Evolutionary conservation across 495 filamentous ascomycete species (phyloP).

Genomic region (Umbilicaria muhlenbergii): DNA sequence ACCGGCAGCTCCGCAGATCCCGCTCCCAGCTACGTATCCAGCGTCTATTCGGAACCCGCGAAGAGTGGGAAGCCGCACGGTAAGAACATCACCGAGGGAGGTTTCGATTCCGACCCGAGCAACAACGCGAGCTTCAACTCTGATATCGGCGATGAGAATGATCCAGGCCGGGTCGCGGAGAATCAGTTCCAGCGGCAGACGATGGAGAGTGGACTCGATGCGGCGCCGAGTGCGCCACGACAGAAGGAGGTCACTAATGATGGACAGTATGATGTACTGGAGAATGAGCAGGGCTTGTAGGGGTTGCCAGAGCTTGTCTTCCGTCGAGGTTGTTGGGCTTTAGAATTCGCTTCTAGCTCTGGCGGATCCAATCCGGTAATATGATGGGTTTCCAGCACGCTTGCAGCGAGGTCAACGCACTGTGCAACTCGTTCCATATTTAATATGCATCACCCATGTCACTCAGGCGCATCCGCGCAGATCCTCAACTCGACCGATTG

Average conservation of each 20-base stretch:
- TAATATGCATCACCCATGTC: too few relatives aligned
- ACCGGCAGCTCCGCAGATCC: constrained; percentile 12
- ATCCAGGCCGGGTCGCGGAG: constrained; percentile 43
- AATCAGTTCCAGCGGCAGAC: constrained; percentile 26
- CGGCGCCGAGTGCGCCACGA: constrained; percentile 16
- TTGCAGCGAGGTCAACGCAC: too few relatives aligned
- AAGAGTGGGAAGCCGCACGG: constrained; percentile 36
- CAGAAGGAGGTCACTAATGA: constrained; percentile 26
- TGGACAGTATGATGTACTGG: constrained; percentile 26
- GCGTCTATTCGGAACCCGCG: constrained; percentile 17
- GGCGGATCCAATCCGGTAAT: too few relatives aligned
- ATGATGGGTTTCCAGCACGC: too few relatives aligned
- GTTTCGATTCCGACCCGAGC: constrained; percentile 26
- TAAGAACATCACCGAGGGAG: constrained; percentile 38
- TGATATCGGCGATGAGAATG: constrained; percentile 43
- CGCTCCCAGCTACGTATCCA: constrained; percentile 30
- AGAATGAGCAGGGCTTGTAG: constrained; percentile 24
- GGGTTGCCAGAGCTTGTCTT: too few relatives aligned
- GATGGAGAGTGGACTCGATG: constrained; percentile 23
- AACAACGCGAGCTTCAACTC: constrained; percentile 44
- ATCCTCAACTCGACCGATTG: too few relatives aligned
- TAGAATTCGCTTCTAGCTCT: too few relatives aligned
- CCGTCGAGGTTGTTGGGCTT: too few relatives aligned
- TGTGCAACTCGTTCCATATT: too few relatives aligned
- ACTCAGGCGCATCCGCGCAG: too few relatives aligned